phyloP scores from a whole-genome alignment of 176 grass and related monocot species.

The Saccharum spontaneum region DNA sequence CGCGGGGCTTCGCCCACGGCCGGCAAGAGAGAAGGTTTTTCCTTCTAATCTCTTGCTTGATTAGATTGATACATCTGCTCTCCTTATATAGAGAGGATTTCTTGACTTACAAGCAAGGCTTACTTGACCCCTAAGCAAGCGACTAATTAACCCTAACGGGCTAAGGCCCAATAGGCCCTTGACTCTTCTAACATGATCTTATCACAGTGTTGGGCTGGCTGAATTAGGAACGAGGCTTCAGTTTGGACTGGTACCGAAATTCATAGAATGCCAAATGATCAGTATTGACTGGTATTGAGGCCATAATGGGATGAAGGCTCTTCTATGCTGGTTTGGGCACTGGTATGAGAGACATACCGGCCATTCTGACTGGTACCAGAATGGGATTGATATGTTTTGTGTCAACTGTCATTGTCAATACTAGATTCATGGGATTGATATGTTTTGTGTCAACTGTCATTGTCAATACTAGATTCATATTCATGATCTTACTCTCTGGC shows the following conservation, averaged over 20 bases:
- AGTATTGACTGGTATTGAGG: not conserved
- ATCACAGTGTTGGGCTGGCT: not conserved
- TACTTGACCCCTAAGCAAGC: too few species aligned
- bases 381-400: not conserved
- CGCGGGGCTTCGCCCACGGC: too few species aligned
- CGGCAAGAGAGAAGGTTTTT: too few species aligned
- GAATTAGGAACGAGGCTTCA: not conserved
- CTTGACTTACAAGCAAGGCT: too few species aligned
- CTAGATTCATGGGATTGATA: constrained; percentile 12
- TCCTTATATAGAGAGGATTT: too few species aligned
- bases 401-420: not conserved
- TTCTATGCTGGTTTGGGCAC: not conserved
- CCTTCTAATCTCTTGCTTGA: too few species aligned
- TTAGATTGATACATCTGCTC: too few species aligned
- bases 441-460: not conserved
- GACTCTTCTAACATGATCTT: too few species aligned
- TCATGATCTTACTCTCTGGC: not conserved
- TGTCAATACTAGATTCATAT: constrained; percentile 19
- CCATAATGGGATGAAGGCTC: not conserved
- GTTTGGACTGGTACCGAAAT: not conserved
- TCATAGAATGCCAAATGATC: not conserved
- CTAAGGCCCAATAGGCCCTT: too few species aligned
- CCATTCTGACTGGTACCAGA: not conserved
- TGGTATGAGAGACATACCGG: not conserved
- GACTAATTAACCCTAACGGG: too few species aligned